Conservation (phyloP, 129 eudicot species). For the Flaveria bidentis region DNA sequence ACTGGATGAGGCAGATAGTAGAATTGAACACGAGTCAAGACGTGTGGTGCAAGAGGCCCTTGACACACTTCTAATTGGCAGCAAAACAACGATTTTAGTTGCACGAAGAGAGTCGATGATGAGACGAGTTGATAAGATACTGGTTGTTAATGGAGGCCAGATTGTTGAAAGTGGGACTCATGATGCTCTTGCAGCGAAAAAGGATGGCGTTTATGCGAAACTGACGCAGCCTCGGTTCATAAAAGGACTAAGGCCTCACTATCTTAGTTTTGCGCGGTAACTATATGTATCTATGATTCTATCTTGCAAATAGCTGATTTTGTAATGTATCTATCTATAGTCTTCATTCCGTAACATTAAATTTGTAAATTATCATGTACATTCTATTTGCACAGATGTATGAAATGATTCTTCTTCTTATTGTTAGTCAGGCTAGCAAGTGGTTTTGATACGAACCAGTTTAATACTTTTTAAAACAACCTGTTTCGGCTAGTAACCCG, state of each 20-base stretch:
- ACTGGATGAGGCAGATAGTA: slow-evolving; percentile 53
- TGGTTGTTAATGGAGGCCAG: slow-evolving; percentile 61
- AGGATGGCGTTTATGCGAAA: slow-evolving; percentile 51
- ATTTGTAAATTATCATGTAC: neutral
- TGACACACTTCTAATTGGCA: slow-evolving; percentile 57
- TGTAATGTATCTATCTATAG: neutral
- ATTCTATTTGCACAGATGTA: neutral
- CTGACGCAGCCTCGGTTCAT: slow-evolving; percentile 59
- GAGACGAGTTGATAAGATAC: slow-evolving; percentile 61
- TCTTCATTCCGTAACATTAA: neutral
- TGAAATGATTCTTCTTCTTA: neutral
- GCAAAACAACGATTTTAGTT: slow-evolving; percentile 60
- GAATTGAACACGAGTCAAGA: slow-evolving; percentile 55
- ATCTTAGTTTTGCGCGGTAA: slow-evolving; percentile 35
- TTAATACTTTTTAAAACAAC: no score
- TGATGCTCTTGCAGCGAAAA: slow-evolving; percentile 44
- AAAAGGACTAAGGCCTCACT: slow-evolving; percentile 50
- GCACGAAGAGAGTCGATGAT: slow-evolving; percentile 63
- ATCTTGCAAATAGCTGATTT: neutral
- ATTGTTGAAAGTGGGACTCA: slow-evolving; percentile 68
- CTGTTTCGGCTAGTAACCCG: no score
- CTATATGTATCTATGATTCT: neutral
- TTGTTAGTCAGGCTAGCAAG: neutral
- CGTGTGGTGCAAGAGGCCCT: slow-evolving; percentile 72
- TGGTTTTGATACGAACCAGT: no score